These are phyloP conservation scores for Aspergillus mulundensis DNA, from an alignment of 495 filamentous ascomycete genomes.

Conservation along the genomic window DNA sequence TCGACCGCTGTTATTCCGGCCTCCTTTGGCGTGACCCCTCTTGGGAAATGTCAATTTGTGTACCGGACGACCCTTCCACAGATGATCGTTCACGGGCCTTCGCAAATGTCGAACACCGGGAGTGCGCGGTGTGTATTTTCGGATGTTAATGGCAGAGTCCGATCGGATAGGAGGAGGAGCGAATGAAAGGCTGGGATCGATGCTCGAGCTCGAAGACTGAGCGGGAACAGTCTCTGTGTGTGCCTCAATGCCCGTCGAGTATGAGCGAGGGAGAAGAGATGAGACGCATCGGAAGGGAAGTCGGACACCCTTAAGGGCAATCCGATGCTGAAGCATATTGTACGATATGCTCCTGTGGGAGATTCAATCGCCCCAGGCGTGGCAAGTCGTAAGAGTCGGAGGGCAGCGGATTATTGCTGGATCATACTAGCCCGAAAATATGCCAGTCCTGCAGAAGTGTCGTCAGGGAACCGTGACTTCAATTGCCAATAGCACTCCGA, in stretches of 20 bases:
- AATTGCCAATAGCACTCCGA: constrained; percentile 1
- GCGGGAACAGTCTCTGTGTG: constrained; percentile 26
- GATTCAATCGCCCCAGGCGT: constrained; percentile 12
- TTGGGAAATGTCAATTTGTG: constrained; percentile 82
- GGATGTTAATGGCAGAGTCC: constrained; percentile 44
- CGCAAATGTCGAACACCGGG: constrained; percentile 89
- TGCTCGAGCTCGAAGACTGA: constrained; percentile 26
- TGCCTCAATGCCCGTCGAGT: constrained; percentile 50
- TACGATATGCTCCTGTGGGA: constrained; percentile 7
- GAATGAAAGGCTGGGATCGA: constrained; percentile 39
- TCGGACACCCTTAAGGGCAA: constrained; percentile 49
- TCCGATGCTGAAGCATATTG: constrained; percentile 63
- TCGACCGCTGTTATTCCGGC: constrained; percentile 79
- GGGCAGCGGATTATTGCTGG: constrained; percentile 1
- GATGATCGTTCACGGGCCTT: constrained; percentile 89
- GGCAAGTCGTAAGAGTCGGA: background rate
- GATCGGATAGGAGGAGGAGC: constrained; percentile 43
- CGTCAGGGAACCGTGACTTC: constrained; percentile 2
- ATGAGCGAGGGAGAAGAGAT: constrained; percentile 42
- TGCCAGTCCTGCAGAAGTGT: background rate
- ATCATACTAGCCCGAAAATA: constrained; percentile 10
- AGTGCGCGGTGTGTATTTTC: constrained; percentile 91
- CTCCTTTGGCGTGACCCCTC: constrained; percentile 86
- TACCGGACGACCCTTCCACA: constrained; percentile 88
- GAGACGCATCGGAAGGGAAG: constrained; percentile 46